Base-by-base conservation (phyloP, 495 filamentous ascomycete genomes). In the Niebla homalea region DNA sequence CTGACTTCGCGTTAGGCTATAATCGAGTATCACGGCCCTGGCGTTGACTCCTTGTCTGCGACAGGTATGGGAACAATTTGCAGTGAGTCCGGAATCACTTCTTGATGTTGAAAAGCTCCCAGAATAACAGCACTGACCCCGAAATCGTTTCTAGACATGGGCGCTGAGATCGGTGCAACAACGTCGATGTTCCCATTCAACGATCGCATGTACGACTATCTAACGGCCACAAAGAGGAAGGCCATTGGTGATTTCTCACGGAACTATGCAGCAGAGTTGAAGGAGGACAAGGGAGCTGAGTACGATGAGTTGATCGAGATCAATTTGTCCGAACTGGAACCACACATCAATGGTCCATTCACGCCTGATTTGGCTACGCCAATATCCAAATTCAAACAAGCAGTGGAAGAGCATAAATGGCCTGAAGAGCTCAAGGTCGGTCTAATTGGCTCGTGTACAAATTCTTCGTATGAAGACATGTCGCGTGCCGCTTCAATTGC, bases 381-480 rank as follows among this genome's bases (percentile, higher is more conserved):
- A 18, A 88, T 98, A 71, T 94, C 89, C 68, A 85, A 96, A 74
- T 97, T 96, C 72, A 87, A 87, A 68, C 82, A 89, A 66, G 87
- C 92, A 59, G 92, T 90, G 55, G 84, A 90, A 76, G 72, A 77
- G 58, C 95, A 98, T 71, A 82, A 83, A 68, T 98, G 92, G 92
- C 92, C 92, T 37, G 83, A 94, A 67, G 90, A 97, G 67, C 73
- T 98, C 59, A 96, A 95, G 77, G 93, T 94, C 59, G 93, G 93
- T 64, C 68, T 90, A 43, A 90, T 99, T 62, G 92, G 92, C 50
- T 97, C 92, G 64, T 99, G 92, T 85, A 99, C 92, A 59, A 99
- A 99, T 79, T 94, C 88, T 39, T 96, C 89, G 23, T 99, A 99
- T 68, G 93, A 99, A 74, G 92, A 99, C 63, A 97, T 99, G 92